Evolutionary conservation across 2,329 filamentous ascomycete genomes (phyloP).

Genomic region (Diplodia intermedia): DNA sequence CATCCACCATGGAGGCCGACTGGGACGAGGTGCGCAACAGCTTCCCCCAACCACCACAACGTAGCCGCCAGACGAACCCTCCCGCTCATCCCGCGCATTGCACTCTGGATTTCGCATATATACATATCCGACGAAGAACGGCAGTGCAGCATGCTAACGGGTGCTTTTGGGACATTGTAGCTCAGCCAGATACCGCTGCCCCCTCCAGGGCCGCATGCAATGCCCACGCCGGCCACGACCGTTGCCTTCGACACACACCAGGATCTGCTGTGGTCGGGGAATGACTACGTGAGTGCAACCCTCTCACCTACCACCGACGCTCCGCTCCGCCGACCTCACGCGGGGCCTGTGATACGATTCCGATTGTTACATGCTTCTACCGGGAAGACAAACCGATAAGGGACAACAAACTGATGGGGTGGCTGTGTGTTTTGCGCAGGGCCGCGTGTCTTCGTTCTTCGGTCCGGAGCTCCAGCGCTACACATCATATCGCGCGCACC

Average conservation of each 20-base stretch:
- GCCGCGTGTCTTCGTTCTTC: slow-evolving; percentile 87
- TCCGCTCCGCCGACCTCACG: neutral
- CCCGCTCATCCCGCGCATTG: slow-evolving; percentile 9
- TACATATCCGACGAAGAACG: no score
- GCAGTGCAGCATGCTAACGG: neutral
- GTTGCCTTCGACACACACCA: slow-evolving; percentile 88
- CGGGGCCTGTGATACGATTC: neutral
- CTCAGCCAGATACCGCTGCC: slow-evolving; percentile 83
- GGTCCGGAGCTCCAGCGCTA: slow-evolving; percentile 85
- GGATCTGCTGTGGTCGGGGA: slow-evolving; percentile 92
- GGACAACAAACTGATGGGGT: neutral
- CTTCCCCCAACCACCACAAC: slow-evolving; percentile 9
- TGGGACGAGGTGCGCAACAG: slow-evolving; percentile 56
- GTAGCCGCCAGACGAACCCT: neutral
- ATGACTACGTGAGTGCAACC: slow-evolving; percentile 74
- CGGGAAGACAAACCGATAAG: neutral
- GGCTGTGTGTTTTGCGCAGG: slow-evolving; percentile 61
- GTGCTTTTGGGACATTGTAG: slow-evolving; percentile 54
- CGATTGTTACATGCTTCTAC: neutral
- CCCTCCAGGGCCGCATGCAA: slow-evolving; percentile 72
- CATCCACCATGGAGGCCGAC: slow-evolving; percentile 57
- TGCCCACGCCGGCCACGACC: slow-evolving; percentile 75
- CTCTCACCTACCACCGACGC: neutral
- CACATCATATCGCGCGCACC: slow-evolving; percentile 86
- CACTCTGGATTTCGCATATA: neutral